phyloP scores from a whole-genome alignment of 495 filamentous ascomycete genomes.

The Aspergillus baeticus region DNA sequence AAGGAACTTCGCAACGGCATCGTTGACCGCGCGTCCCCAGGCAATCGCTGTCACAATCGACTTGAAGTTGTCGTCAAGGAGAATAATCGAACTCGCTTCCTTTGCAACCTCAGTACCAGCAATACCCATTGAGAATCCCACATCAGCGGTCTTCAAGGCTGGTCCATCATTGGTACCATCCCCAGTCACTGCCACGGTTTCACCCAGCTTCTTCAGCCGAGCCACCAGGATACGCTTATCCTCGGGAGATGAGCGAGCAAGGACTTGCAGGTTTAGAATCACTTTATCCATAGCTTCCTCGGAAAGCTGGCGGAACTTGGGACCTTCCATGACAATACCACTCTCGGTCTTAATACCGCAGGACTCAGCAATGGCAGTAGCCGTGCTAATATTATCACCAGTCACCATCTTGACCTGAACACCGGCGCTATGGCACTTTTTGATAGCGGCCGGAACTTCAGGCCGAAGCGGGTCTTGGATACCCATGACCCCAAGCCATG shows the following conservation, averaged over 20 bases:
- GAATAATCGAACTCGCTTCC: slow-evolving; percentile 87
- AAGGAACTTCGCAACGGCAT: slow-evolving; percentile 85
- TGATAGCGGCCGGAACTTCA: slow-evolving; percentile 75
- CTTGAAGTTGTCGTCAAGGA: slow-evolving; percentile 88
- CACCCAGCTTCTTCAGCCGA: slow-evolving; percentile 68
- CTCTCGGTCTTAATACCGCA: slow-evolving; percentile 79
- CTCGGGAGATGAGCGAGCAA: slow-evolving; percentile 84
- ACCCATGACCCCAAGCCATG: slow-evolving; percentile 60
- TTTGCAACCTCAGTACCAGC: slow-evolving; percentile 92
- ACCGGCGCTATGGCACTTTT: slow-evolving; percentile 70
- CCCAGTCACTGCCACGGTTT: slow-evolving; percentile 84
- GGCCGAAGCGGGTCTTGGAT: slow-evolving; percentile 68
- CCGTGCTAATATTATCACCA: slow-evolving; percentile 78
- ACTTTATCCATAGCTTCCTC: slow-evolving; percentile 68
- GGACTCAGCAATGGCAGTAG: slow-evolving; percentile 76
- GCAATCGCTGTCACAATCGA: slow-evolving; percentile 87
- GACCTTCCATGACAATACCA: slow-evolving; percentile 79
- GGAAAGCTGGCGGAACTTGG: slow-evolving; percentile 74
- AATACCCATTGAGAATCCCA: slow-evolving; percentile 93
- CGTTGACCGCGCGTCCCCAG: slow-evolving; percentile 89
- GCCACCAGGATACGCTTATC: slow-evolving; percentile 82
- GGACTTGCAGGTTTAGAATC: slow-evolving; percentile 74
- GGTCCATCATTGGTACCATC: slow-evolving; percentile 91
- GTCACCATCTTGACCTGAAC: slow-evolving; percentile 91
- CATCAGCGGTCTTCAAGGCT: slow-evolving; percentile 79